Percentiles rank a stretch among this genome's conserved stretches.
Evolutionary conservation across 768 basidiomycete genomes (phyloP).

Genomic region (Coprinopsis marcescibilis): DNA sequence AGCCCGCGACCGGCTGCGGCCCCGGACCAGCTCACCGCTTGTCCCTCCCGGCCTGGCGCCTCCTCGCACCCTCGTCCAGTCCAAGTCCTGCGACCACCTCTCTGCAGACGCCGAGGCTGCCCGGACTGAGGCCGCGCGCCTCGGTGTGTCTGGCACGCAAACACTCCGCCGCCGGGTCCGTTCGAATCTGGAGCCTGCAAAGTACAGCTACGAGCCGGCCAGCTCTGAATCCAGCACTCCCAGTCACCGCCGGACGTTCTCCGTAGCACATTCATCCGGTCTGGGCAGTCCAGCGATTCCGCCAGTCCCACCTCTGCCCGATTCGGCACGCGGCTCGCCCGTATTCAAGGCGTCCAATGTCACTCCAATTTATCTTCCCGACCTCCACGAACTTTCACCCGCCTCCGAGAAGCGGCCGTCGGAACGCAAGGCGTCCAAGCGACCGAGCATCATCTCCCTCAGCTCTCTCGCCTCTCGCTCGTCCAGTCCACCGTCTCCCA

Average conservation of each 20-base stretch:
- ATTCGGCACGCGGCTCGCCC: conserved; percentile 3
- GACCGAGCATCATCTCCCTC: conserved; percentile 8
- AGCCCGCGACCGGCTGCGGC: conserved; percentile 3
- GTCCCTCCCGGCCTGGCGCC: conserved; percentile 10
- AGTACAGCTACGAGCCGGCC: neutral
- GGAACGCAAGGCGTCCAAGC: conserved; percentile 4
- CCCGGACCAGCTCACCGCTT: conserved; percentile 1
- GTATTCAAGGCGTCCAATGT: conserved; percentile 1
- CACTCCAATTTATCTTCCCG: conserved; percentile 8
- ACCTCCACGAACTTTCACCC: conserved; percentile 9
- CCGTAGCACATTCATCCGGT: neutral
- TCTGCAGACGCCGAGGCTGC: neutral
- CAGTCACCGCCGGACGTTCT: conserved; percentile 1
- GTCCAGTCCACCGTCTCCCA: neutral
- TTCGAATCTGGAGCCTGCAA: conserved; percentile 7
- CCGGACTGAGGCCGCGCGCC: neutral
- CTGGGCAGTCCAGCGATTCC: neutral
- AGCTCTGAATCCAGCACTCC: neutral
- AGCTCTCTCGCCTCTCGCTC: neutral
- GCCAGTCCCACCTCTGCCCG: conserved; percentile 9
- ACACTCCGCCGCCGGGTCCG: conserved; percentile 9
- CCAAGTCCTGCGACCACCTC: conserved; percentile 9
- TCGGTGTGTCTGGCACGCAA: neutral
- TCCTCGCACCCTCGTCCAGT: conserved; percentile 8
- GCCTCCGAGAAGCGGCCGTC: neutral